phyloP scores from a whole-genome alignment of 1,284 basidiomycete genomes.

The Boletus holoroseus region DNA sequence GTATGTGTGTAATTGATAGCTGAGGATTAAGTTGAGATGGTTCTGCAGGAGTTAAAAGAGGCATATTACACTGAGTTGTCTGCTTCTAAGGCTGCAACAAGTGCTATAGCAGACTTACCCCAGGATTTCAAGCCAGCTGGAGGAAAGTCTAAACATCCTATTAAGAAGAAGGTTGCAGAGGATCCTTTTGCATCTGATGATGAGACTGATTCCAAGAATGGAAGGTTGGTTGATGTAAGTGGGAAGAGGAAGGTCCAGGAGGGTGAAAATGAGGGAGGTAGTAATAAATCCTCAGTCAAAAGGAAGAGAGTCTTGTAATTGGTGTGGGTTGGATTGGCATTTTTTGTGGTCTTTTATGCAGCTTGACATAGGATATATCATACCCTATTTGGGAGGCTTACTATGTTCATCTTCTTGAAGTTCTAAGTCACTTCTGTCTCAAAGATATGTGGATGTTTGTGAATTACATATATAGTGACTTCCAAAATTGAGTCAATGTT shows the following conservation, averaged over 20 bases:
- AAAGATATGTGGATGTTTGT: too few species aligned
- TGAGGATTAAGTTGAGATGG: neutral
- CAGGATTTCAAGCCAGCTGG: constrained; percentile 26
- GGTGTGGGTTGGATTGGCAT: neutral
- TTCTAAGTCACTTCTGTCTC: too few species aligned
- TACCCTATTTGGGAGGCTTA: too few species aligned
- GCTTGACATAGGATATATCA: neutral
- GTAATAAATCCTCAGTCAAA: constrained; percentile 8
- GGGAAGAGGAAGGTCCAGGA: constrained; percentile 6
- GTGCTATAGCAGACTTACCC: constrained; percentile 18
- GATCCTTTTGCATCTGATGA: constrained; percentile 49
- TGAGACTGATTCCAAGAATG: constrained; percentile 26
- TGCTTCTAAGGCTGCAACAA: constrained; percentile 23
- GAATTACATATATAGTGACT: too few species aligned
- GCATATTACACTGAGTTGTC: constrained; percentile 46
- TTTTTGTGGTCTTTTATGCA: neutral
- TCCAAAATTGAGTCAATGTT: neutral
- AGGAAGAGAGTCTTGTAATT: constrained; percentile 4
- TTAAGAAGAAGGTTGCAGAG: constrained; percentile 39
- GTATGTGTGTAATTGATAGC: constrained; percentile 29
- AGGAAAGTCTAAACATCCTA: constrained; percentile 37
- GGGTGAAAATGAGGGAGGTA: constrained; percentile 14
- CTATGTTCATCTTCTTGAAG: neutral
- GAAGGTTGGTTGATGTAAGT: neutral
- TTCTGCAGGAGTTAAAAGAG: constrained; percentile 51